Conservation (phyloP, 257 asterid genomes). For the Solanum etuberosum region DNA sequence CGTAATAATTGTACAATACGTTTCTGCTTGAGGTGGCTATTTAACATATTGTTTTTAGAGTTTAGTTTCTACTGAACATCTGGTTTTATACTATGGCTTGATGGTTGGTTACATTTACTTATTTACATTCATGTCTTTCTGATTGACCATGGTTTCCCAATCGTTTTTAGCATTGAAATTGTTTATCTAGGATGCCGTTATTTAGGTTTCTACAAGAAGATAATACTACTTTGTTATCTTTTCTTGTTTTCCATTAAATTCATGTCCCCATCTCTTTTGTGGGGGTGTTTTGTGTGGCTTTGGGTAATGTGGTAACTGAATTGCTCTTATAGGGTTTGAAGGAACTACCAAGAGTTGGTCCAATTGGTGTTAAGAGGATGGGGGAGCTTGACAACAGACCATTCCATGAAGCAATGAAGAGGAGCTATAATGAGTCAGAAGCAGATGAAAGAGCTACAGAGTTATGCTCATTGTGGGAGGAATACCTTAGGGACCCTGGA, state of each 20-base stretch:
- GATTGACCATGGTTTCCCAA: background rate
- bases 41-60: background rate
- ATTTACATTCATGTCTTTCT: background rate
- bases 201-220: background rate
- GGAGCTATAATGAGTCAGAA: conserved; percentile 47
- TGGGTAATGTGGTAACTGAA: conserved; percentile 6
- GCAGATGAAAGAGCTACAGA: conserved; percentile 80
- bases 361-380: conserved; percentile 72
- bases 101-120: background rate
- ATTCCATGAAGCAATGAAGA: conserved; percentile 61
- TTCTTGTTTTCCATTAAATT: background rate
- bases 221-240: background rate
- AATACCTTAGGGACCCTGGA: conserved; percentile 81
- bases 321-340: conserved; percentile 50
- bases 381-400: conserved; percentile 83
- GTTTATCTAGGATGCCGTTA: background rate
- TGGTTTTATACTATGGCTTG: background rate
- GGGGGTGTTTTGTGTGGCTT: background rate
- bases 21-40: background rate
- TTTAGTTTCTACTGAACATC: background rate
- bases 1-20: background rate
- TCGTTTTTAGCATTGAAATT: background rate
- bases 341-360: conserved; percentile 32
- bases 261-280: background rate
- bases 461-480: conserved; percentile 83